Conservation (phyloP, 2,329 filamentous ascomycete genomes). For the Trichoderma asperellum region DNA sequence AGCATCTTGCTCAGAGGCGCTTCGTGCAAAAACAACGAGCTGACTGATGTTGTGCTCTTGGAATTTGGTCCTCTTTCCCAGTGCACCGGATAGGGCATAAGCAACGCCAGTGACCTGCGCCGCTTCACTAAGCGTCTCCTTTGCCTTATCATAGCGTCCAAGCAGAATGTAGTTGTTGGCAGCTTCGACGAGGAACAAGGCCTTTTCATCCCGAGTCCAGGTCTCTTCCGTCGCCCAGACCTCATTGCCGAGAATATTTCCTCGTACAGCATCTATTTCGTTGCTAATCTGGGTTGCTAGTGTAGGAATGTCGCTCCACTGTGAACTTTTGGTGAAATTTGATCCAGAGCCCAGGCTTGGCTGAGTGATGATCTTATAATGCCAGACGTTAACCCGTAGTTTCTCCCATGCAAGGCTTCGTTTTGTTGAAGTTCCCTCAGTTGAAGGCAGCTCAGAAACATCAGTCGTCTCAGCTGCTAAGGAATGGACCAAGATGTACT, state of each 20-base stretch:
- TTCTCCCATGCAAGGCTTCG: conserved; percentile 61
- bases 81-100: conserved; percentile 80
- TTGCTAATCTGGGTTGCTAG: conserved; percentile 56
- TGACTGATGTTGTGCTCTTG: conserved; percentile 83
- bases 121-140: conserved; percentile 70
- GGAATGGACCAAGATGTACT: conserved; percentile 49
- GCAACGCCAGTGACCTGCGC: conserved; percentile 69
- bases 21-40: conserved; percentile 86
- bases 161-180: conserved; percentile 84
- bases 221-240: conserved; percentile 44
- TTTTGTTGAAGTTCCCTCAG: conserved; percentile 50
- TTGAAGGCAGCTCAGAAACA: conserved; percentile 36
- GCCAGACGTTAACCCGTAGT: conserved; percentile 73
- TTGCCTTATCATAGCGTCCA: conserved; percentile 76
- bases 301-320: conserved; percentile 63
- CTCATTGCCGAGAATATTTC: conserved; percentile 43
- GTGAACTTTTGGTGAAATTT: conserved; percentile 58
- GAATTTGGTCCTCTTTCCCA: conserved; percentile 84
- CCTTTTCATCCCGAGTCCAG: conserved; percentile 56
- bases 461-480: conserved; percentile 34
- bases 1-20: conserved; percentile 50
- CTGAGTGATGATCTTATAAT: conserved; percentile 63
- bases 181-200: conserved; percentile 78
- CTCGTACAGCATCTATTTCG: conserved; percentile 49
- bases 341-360: conserved; percentile 59